A percentile compares a stretch with the other conserved stretches of the same genome.
Conservation (phyloP, 345 rosid species). For the Arabidopsis suecica region DNA sequence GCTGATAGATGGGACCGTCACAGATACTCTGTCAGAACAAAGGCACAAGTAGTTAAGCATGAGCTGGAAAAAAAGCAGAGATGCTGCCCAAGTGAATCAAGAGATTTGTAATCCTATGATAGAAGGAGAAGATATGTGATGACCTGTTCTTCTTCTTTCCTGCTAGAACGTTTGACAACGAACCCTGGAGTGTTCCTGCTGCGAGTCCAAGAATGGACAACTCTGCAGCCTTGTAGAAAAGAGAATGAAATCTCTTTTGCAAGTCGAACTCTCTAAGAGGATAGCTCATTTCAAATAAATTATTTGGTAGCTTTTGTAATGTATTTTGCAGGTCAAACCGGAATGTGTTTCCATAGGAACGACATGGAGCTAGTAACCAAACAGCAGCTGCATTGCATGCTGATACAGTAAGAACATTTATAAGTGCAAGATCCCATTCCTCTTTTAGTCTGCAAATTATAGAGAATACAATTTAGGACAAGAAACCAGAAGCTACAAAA, state of each 20-base stretch:
- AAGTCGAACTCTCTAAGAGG: slow-evolving; percentile 87
- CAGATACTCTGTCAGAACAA: slow-evolving; percentile 65
- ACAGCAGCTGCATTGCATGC: slow-evolving; percentile 87
- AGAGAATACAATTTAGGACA: slow-evolving; percentile 30
- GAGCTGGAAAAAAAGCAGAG: background rate
- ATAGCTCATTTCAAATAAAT: slow-evolving; percentile 87
- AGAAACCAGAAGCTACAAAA: slow-evolving; percentile 26
- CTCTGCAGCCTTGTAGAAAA: slow-evolving; percentile 87
- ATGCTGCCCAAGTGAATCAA: background rate
- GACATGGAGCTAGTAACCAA: slow-evolving; percentile 95
- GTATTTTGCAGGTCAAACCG: slow-evolving; percentile 93
- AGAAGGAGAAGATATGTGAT: slow-evolving; percentile 25
- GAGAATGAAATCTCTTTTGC: slow-evolving; percentile 89
- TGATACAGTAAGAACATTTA: slow-evolving; percentile 78
- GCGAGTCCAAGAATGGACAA: slow-evolving; percentile 77
- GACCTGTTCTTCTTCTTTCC: slow-evolving; percentile 80
- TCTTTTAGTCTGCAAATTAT: slow-evolving; percentile 64
- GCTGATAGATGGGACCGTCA: slow-evolving; percentile 73
- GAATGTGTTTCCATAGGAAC: slow-evolving; percentile 91
- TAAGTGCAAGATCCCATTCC: slow-evolving; percentile 95
- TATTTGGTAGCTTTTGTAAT: slow-evolving; percentile 94
- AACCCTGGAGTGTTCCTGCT: slow-evolving; percentile 86
- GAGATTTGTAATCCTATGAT: background rate
- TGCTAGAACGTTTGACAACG: slow-evolving; percentile 69
- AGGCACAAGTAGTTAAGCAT: background rate